phyloP scores from a whole-genome alignment of 139 green algal species.

The Spirogloea muscicola region DNA sequence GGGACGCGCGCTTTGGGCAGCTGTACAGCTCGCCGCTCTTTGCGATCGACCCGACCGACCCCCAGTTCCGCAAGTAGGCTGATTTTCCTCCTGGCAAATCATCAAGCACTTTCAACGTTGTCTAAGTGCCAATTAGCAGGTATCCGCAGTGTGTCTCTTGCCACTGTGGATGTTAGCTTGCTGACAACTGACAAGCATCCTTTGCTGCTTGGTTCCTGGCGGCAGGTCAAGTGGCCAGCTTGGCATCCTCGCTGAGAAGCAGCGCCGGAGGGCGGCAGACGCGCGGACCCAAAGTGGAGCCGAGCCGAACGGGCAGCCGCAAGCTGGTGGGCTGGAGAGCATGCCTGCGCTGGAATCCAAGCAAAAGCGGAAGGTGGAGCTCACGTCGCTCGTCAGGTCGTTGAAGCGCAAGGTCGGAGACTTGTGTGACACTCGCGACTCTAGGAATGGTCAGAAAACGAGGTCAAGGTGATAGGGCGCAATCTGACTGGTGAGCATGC shows the following conservation, averaged over 20 bases:
- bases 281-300: neutral
- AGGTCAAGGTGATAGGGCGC: too few species aligned
- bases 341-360: neutral
- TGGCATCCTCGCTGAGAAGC: constrained; percentile 36
- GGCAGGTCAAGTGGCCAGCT: constrained; percentile 24
- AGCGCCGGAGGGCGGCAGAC: constrained; percentile 17
- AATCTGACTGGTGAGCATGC: too few species aligned
- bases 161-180: neutral
- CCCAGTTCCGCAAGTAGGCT: constrained; percentile 61
- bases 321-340: neutral
- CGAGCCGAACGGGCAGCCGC: neutral
- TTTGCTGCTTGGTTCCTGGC: neutral
- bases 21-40: constrained; percentile 68
- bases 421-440: too few species aligned
- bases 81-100: neutral
- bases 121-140: too few species aligned
- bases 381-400: constrained; percentile 24
- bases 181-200: neutral
- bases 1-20: constrained; percentile 71
- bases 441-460: too few species aligned
- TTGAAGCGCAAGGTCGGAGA: constrained; percentile 45
- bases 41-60: constrained; percentile 89
- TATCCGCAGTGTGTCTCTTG: neutral
- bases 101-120: too few species aligned
- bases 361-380: constrained; percentile 21